These are phyloP conservation scores for Aphanomyces euteiches DNA, from an alignment of 352 stramenopile genomes.

Conservation along the genomic window DNA sequence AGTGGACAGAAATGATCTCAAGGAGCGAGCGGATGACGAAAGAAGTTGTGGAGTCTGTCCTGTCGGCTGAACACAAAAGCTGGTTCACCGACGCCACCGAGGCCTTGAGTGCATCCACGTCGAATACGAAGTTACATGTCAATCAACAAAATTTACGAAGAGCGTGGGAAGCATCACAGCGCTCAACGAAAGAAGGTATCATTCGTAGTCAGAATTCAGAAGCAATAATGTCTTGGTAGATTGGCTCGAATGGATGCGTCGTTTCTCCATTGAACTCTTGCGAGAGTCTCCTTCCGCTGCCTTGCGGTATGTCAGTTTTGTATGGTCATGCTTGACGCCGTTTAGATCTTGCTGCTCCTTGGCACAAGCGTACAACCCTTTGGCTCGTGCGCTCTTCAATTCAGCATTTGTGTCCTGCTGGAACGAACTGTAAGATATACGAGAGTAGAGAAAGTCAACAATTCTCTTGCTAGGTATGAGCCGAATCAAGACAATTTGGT, in stretches of 20 bases:
- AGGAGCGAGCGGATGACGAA: slow-evolving; percentile 12
- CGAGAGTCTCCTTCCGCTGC: slow-evolving; percentile 93
- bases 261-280: slow-evolving; percentile 96
- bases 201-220: background rate
- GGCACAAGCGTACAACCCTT: slow-evolving; percentile 94
- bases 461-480: slow-evolving; percentile 38
- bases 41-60: slow-evolving; percentile 33
- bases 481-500: slow-evolving; percentile 92
- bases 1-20: slow-evolving; percentile 34
- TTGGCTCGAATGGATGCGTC: slow-evolving; percentile 97
- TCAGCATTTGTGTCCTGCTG: slow-evolving; percentile 98
- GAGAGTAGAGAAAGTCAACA: too few species aligned
- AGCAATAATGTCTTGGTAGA: slow-evolving; percentile 42
- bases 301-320: slow-evolving; percentile 51
- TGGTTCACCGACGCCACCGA: slow-evolving; percentile 34
- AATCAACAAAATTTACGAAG: slow-evolving; percentile 91
- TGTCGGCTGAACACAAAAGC: slow-evolving; percentile 30
- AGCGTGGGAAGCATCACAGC: slow-evolving; percentile 93
- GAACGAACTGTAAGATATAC: slow-evolving; percentile 86
- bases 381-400: slow-evolving; percentile 97
- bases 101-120: slow-evolving; percentile 37
- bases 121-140: slow-evolving; percentile 76
- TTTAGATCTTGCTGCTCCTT: slow-evolving; percentile 82
- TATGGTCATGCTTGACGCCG: too few species aligned
- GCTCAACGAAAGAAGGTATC: slow-evolving; percentile 64